phyloP scores from a whole-genome alignment of 306 rosid genomes.

The Hippophae gyantsensis region DNA sequence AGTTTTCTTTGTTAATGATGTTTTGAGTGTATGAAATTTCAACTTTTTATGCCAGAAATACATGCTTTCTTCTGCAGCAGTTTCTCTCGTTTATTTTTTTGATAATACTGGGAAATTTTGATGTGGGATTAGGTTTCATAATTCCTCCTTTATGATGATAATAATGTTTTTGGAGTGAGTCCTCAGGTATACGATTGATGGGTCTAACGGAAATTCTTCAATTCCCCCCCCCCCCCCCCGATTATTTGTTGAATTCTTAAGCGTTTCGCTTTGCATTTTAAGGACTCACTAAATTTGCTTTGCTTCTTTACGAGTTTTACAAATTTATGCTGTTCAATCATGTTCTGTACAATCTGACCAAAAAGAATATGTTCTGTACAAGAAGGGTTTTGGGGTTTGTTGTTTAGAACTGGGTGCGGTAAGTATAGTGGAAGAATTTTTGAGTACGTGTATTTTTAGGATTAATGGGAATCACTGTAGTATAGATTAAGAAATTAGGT shows the following conservation, averaged over 20 bases:
- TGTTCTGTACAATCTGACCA: not conserved
- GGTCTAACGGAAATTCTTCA: not conserved
- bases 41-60: no score
- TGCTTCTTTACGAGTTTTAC: constrained; percentile 3
- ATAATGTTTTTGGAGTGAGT: no score
- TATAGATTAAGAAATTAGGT: not conserved
- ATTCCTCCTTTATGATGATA: no score
- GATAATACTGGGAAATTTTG: no score
- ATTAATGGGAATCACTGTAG: not conserved
- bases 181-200: not conserved
- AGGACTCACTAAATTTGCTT: constrained; percentile 1
- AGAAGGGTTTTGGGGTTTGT: constrained; percentile 1
- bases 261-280: not conserved
- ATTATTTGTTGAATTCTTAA: not conserved
- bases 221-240: constrained; percentile 5
- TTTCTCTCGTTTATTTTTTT: no score
- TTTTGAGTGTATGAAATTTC: no score
- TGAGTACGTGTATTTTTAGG: not conserved
- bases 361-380: not conserved
- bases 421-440: not conserved
- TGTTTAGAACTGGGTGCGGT: not conserved
- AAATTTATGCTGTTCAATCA: not conserved
- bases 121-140: no score
- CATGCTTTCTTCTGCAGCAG: no score
- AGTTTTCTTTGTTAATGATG: no score